Evolutionary conservation across 1,284 basidiomycete genomes (phyloP).

Genomic region (Sanghuangporus weigelae): DNA sequence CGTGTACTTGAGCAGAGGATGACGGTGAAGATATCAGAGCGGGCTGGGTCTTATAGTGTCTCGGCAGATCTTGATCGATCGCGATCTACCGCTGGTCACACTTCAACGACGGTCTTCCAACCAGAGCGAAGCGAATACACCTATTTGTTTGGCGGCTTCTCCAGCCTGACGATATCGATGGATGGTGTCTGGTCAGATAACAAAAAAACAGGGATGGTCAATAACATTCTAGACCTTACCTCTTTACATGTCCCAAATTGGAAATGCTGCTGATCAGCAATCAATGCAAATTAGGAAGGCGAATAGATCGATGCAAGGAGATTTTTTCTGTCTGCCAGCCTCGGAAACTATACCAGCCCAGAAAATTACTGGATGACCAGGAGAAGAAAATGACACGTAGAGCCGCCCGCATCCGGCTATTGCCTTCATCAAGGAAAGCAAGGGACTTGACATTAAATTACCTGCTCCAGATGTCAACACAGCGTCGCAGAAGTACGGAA

Average conservation of each 20-base stretch:
- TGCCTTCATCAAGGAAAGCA: neutral
- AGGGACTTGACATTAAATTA: neutral
- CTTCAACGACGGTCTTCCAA: constrained; percentile 3
- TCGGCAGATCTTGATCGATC: constrained; percentile 68
- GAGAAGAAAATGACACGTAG: neutral
- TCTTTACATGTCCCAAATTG: neutral
- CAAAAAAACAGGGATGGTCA: constrained; percentile 4
- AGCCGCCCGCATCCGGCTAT: too few species aligned
- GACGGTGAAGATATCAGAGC: constrained; percentile 14
- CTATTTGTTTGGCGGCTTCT: neutral
- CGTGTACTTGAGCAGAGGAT: neutral
- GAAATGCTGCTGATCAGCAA: neutral
- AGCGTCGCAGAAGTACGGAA: neutral
- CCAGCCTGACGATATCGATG: constrained; percentile 11
- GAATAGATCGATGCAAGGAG: neutral
- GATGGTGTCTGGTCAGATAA: constrained; percentile 12
- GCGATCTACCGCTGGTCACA: constrained; percentile 14
- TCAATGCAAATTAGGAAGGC: neutral
- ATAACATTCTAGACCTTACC: neutral
- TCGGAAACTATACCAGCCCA: neutral
- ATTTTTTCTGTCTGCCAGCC: neutral
- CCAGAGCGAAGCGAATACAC: constrained; percentile 7
- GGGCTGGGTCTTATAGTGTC: constrained; percentile 32
- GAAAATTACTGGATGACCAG: neutral
- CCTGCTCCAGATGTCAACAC: neutral